These are phyloP conservation scores for Malassezia obtusa DNA, from an alignment of 1,284 basidiomycete species.

Conservation along the genomic window DNA sequence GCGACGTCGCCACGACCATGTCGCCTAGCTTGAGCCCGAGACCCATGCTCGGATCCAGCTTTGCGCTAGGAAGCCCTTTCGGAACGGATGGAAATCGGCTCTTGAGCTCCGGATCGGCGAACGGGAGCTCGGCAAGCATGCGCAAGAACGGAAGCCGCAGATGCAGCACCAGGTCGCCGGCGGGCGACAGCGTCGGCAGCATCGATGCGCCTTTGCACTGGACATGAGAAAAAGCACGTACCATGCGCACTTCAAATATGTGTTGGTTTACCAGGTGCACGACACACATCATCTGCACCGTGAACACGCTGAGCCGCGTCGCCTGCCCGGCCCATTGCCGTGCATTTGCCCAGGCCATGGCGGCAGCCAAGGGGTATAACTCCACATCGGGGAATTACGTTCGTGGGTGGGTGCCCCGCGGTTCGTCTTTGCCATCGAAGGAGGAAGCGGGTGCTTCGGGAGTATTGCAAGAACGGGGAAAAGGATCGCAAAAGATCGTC, in stretches of 20 bases:
- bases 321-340: background rate
- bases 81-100: background rate
- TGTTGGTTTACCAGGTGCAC: slow-evolving; percentile 29
- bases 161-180: slow-evolving; percentile 34
- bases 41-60: slow-evolving; percentile 28
- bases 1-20: slow-evolving; percentile 67
- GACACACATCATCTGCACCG: slow-evolving; percentile 23
- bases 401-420: no score
- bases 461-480: background rate
- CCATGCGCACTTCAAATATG: slow-evolving; percentile 26
- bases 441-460: no score
- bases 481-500: background rate
- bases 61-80: slow-evolving; percentile 7
- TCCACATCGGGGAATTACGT: background rate
- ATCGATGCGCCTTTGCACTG: slow-evolving; percentile 36
- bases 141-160: slow-evolving; percentile 25
- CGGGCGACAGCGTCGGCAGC: slow-evolving; percentile 36
- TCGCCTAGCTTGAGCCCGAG: slow-evolving; percentile 56
- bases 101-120: background rate
- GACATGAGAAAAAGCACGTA: background rate
- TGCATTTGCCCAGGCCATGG: slow-evolving; percentile 1
- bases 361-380: background rate
- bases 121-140: background rate
- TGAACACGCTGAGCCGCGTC: slow-evolving; percentile 6
- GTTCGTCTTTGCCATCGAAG: no score